phyloP scores from a whole-genome alignment of 2,329 filamentous ascomycete genomes.

The Fusarium palustre region DNA sequence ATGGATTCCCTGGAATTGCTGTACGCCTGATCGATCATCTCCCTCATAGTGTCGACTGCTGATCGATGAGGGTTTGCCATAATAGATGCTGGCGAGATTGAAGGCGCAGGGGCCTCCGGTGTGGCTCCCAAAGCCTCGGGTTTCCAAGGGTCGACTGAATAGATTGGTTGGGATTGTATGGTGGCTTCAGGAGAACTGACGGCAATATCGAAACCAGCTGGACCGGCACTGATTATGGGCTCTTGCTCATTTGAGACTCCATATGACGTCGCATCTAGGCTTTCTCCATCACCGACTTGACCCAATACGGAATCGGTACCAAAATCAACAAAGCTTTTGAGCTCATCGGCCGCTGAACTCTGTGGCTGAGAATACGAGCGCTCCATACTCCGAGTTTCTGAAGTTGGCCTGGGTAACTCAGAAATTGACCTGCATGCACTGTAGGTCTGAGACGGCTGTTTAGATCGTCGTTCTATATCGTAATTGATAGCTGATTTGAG shows the following conservation, averaged over 20 bases:
- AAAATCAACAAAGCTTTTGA: constrained; percentile 43
- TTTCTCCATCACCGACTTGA: constrained; percentile 27
- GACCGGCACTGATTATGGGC: not conserved
- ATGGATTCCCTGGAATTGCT: constrained; percentile 29
- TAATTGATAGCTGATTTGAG: not conserved
- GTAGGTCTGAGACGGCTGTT: not conserved
- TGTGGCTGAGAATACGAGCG: constrained; percentile 21
- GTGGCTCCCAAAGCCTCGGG: constrained; percentile 38
- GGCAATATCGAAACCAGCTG: constrained; percentile 16
- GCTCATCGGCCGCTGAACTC: constrained; percentile 41
- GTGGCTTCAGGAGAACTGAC: constrained; percentile 33
- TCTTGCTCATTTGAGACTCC: constrained; percentile 7
- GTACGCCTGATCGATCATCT: constrained; percentile 40
- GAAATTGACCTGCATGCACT: constrained; percentile 1
- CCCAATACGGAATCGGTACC: constrained; percentile 28
- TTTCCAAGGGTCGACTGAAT: constrained; percentile 44
- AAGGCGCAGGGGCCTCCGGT: constrained; percentile 38
- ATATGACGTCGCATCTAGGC: constrained; percentile 8
- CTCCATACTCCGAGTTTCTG: constrained; percentile 32
- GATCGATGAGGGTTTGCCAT: constrained; percentile 41
- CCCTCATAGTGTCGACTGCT: constrained; percentile 37
- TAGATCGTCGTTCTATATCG: not conserved
- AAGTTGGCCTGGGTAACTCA: not conserved
- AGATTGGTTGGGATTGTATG: constrained; percentile 34
- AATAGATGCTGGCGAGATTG: constrained; percentile 47